Evolutionary conservation across 805 yeast species (phyloP).

Genomic region (Myxozyma melibiosi): DNA sequence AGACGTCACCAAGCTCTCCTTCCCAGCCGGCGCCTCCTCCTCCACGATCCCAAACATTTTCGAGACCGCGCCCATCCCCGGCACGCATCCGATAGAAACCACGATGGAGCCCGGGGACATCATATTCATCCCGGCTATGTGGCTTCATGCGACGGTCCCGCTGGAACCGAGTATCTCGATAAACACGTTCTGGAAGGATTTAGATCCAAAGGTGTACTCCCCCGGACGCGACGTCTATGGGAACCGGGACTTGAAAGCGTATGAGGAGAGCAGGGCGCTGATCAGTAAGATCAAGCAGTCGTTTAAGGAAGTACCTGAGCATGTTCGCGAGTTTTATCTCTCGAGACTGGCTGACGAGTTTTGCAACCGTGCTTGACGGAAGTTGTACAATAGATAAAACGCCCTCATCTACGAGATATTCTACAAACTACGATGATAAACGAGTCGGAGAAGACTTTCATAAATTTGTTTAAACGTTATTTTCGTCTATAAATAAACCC

Average conservation of each 20-base stretch:
- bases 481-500: constrained; percentile 31
- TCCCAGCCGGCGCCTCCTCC: constrained; percentile 43
- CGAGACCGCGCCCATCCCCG: constrained; percentile 17
- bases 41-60: constrained; percentile 43
- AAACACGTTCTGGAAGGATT: constrained; percentile 45
- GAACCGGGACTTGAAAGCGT: constrained; percentile 43
- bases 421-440: background rate
- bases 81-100: constrained; percentile 40
- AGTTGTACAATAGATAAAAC: background rate
- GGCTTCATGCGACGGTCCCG: constrained; percentile 46
- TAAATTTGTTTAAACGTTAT: constrained; percentile 15
- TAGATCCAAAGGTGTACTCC: constrained; percentile 37
- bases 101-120: constrained; percentile 45
- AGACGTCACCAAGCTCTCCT: constrained; percentile 39
- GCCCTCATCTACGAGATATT: background rate
- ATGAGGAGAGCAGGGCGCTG: constrained; percentile 40
- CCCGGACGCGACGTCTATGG: constrained; percentile 45
- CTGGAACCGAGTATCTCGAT: constrained; percentile 41
- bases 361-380: too few species aligned
- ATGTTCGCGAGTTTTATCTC: constrained; percentile 40
- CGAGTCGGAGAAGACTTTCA: too few species aligned
- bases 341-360: constrained; percentile 40
- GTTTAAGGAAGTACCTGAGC: constrained; percentile 38
- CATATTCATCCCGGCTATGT: constrained; percentile 44
- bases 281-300: constrained; percentile 35